Evolutionary conservation across 2,329 filamentous ascomycete species (phyloP).

Genomic region (Phyllosticta citribraziliensis): DNA sequence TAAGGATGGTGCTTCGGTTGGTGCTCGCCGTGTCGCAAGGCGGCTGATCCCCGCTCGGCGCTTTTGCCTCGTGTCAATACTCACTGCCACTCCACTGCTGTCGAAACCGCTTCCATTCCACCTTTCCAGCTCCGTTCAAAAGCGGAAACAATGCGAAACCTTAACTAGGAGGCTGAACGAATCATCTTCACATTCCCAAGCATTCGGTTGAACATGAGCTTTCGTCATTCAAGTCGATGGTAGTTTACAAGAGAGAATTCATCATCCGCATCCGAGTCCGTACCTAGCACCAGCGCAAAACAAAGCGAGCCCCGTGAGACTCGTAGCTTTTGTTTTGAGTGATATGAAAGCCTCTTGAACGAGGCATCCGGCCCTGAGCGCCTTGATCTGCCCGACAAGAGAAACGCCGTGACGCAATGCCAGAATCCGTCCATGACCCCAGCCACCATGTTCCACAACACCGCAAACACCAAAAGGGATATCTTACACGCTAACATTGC

Average conservation of each 20-base stretch:
- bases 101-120: neutral
- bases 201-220: neutral
- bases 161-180: neutral
- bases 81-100: neutral
- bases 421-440: neutral
- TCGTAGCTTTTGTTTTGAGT: neutral
- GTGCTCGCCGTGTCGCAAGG: neutral
- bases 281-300: neutral
- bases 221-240: neutral
- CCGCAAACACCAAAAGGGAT: conserved; percentile 7
- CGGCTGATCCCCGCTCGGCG: neutral
- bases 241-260: neutral
- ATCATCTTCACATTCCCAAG: neutral
- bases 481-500: conserved; percentile 28
- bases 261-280: too few relatives aligned
- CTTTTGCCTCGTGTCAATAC: neutral
- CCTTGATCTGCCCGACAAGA: neutral
- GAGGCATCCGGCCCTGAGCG: neutral
- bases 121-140: neutral
- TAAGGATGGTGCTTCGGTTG: neutral
- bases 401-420: neutral
- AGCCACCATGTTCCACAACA: neutral
- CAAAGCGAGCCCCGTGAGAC: neutral
- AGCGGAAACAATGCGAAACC: neutral
- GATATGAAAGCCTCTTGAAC: neutral